Evolutionary conservation across 129 eudicot genomes (phyloP).

Genomic region (Flaveria linearis): DNA sequence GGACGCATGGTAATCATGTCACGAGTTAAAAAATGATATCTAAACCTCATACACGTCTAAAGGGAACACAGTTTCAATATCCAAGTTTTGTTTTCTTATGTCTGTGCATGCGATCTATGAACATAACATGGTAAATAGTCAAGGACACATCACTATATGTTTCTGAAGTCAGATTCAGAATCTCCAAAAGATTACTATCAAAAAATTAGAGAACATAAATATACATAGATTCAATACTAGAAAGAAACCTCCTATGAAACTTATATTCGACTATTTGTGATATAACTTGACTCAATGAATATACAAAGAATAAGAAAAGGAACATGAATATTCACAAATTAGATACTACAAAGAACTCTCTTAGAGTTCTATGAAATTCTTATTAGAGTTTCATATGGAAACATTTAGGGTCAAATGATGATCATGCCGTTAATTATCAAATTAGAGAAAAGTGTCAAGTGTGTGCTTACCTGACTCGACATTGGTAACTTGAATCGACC

Average conservation of each 20-base stretch:
- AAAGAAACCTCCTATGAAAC: neutral
- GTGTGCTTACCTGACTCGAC: neutral
- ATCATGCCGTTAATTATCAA: neutral
- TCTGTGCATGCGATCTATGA: too few species aligned
- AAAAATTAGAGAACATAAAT: neutral
- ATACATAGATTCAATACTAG: neutral
- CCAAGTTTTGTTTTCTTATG: too few species aligned
- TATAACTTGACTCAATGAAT: neutral
- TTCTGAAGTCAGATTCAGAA: neutral
- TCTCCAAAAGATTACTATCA: constrained; percentile 1
- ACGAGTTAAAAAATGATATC: too few species aligned
- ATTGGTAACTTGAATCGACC: neutral
- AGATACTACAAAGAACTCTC: neutral
- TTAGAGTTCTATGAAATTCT: neutral
- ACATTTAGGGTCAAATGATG: too few species aligned
- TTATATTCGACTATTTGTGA: neutral
- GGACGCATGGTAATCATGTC: too few species aligned
- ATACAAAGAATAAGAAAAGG: neutral
- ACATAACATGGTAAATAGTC: too few species aligned
- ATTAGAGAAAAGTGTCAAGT: neutral
- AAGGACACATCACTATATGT: too few species aligned
- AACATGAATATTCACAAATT: neutral
- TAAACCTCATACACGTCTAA: too few species aligned
- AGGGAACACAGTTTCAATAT: too few species aligned
- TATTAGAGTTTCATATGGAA: neutral